phyloP scores from a whole-genome alignment of 345 rosid species.

The Ceriops tagal region DNA sequence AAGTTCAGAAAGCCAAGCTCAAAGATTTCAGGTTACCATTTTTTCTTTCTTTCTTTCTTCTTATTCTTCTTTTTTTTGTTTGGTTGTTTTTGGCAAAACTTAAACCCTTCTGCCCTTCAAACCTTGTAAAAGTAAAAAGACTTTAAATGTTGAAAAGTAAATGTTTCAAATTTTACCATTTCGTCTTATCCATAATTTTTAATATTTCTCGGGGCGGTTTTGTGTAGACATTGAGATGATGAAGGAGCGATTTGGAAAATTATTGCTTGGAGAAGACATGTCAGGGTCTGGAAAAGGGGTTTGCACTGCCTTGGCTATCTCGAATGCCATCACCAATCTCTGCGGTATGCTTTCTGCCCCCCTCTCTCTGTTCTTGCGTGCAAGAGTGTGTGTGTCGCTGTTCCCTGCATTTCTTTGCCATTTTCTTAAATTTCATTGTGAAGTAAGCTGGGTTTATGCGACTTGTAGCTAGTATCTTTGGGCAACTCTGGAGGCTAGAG shows the following conservation, averaged over 20 bases:
- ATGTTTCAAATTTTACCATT: slow-evolving; percentile 6
- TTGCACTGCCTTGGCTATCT: slow-evolving; percentile 86
- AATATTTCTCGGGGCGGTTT: background rate
- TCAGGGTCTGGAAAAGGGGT: slow-evolving; percentile 98
- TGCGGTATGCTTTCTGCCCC: slow-evolving; percentile 54
- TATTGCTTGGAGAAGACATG: slow-evolving; percentile 98
- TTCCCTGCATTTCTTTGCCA: background rate
- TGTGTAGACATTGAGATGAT: slow-evolving; percentile 82
- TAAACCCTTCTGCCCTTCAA: background rate
- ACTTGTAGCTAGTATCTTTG: slow-evolving; percentile 73
- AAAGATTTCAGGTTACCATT: slow-evolving; percentile 49
- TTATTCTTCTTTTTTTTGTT: background rate
- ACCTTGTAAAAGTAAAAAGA: background rate
- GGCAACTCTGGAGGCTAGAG: slow-evolving; percentile 95
- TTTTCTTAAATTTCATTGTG: background rate
- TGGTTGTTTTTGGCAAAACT: background rate
- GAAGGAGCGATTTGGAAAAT: slow-evolving; percentile 91
- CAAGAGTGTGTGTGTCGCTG: background rate
- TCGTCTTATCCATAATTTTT: background rate
- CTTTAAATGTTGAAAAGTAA: background rate
- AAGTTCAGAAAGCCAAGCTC: slow-evolving; percentile 34
- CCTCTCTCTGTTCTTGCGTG: background rate
- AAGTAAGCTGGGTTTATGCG: slow-evolving; percentile 5
- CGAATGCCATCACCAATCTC: slow-evolving; percentile 92
- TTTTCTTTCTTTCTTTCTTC: background rate